Percentiles rank a stretch among this genome's conserved stretches.
Conservation (phyloP, 768 basidiomycete genomes). For the Tricholoma hemisulphureum region DNA sequence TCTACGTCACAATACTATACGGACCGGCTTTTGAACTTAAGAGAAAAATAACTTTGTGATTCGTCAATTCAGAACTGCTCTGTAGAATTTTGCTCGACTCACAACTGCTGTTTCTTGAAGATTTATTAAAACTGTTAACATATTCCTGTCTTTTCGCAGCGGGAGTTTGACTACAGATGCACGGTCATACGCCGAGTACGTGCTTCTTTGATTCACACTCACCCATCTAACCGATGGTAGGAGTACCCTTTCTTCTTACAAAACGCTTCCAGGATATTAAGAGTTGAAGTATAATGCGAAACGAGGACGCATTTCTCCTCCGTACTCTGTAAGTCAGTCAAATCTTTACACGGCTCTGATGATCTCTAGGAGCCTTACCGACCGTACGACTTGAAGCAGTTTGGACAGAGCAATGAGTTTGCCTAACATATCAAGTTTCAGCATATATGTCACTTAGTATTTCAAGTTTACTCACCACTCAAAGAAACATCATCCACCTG, state of each 20-base stretch:
- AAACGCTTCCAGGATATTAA: conserved; percentile 86
- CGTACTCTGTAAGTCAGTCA: conserved; percentile 48
- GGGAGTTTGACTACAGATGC: conserved; percentile 60
- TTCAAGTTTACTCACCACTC: conserved; percentile 58
- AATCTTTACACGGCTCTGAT: neutral
- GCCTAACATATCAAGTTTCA: conserved; percentile 41
- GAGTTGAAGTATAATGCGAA: conserved; percentile 94
- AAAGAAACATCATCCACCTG: conserved; percentile 69
- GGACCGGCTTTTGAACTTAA: conserved; percentile 87
- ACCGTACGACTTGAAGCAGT: conserved; percentile 58
- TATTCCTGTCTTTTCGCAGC: conserved; percentile 77
- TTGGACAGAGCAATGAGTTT: conserved; percentile 69
- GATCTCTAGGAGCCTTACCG: conserved; percentile 37
- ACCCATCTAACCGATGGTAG: conserved; percentile 88
- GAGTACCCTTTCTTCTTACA: conserved; percentile 77
- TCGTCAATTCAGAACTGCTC: neutral
- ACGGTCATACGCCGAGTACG: neutral
- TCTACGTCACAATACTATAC: neutral
- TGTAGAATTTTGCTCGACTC: conserved; percentile 21
- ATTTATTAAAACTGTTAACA: conserved; percentile 87
- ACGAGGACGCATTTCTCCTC: conserved; percentile 95
- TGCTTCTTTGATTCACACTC: conserved; percentile 9
- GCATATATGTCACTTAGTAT: neutral
- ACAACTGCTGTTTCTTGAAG: conserved; percentile 72
- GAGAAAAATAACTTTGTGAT: conserved; percentile 73